These are phyloP conservation scores for Podaxis sp. DNA, from an alignment of 768 basidiomycete species.

Conservation along the genomic window DNA sequence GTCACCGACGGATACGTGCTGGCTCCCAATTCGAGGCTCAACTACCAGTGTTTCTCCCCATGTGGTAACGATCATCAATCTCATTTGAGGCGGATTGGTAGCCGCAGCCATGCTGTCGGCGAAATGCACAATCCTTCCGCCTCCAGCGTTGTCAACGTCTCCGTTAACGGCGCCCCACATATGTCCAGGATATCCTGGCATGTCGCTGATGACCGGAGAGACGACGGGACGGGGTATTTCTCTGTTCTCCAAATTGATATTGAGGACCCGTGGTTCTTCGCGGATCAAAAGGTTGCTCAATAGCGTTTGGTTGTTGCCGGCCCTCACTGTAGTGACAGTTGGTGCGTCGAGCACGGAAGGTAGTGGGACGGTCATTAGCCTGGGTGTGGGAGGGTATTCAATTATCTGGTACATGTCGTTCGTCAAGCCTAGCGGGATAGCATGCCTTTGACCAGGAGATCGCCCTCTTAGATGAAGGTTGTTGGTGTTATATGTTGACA, in stretches of 20 bases:
- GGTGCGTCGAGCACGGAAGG: background rate
- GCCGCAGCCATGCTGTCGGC: background rate
- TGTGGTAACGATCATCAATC: background rate
- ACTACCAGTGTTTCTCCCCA: background rate
- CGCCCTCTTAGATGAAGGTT: background rate
- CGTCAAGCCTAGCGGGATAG: background rate
- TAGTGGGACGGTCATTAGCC: background rate
- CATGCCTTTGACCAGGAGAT: background rate
- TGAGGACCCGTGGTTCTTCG: background rate
- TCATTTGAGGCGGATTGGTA: background rate
- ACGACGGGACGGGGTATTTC: background rate
- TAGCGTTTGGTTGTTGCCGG: background rate
- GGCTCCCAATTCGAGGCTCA: background rate
- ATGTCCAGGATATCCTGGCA: background rate
- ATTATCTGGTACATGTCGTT: background rate
- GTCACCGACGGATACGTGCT: background rate
- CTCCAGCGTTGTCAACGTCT: background rate
- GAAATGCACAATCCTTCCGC: background rate
- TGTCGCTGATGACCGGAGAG: background rate
- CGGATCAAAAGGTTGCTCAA: background rate
- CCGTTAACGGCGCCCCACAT: background rate
- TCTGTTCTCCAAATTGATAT: background rate
- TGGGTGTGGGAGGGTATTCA: background rate
- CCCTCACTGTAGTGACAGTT: background rate
- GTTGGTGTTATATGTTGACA: background rate